phyloP scores from a whole-genome alignment of 495 filamentous ascomycete genomes.

The Rhypophila decipiens region DNA sequence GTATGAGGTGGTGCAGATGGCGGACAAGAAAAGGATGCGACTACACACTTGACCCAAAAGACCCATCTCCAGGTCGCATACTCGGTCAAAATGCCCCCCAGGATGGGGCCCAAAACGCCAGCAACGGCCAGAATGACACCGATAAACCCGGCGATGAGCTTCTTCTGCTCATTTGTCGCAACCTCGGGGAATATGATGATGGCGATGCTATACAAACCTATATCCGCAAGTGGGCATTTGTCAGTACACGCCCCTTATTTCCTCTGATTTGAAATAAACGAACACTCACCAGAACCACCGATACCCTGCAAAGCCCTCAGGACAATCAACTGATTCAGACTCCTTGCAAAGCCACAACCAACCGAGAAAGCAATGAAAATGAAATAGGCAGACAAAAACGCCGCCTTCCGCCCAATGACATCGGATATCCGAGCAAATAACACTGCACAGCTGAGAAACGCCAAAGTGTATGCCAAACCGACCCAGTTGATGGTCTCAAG shows the following conservation, averaged over 20 bases:
- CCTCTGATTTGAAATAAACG: too few species aligned
- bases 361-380: slow-evolving; percentile 52
- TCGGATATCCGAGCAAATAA: slow-evolving; percentile 48
- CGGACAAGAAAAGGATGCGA: neutral
- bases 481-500: slow-evolving; percentile 39
- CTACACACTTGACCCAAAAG: slow-evolving; percentile 59
- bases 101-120: slow-evolving; percentile 49
- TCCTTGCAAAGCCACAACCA: slow-evolving; percentile 43
- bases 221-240: too few species aligned
- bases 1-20: too few species aligned
- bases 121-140: slow-evolving; percentile 24
- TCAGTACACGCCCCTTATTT: too few species aligned
- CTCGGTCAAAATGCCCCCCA: slow-evolving; percentile 58
- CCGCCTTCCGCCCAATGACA: slow-evolving; percentile 43
- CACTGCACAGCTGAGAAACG: slow-evolving; percentile 40
- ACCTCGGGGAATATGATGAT: slow-evolving; percentile 49
- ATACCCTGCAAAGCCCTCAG: slow-evolving; percentile 40
- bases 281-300: slow-evolving; percentile 40
- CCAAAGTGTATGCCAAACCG: slow-evolving; percentile 36
- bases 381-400: slow-evolving; percentile 39
- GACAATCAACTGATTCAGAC: slow-evolving; percentile 39
- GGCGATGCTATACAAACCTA: slow-evolving; percentile 42
- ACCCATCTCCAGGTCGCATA: slow-evolving; percentile 59
- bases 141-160: slow-evolving; percentile 28
- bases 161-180: slow-evolving; percentile 28